phyloP scores from a whole-genome alignment of 2,329 filamentous ascomycete genomes.

The Pseudogymnoascus sp. region DNA sequence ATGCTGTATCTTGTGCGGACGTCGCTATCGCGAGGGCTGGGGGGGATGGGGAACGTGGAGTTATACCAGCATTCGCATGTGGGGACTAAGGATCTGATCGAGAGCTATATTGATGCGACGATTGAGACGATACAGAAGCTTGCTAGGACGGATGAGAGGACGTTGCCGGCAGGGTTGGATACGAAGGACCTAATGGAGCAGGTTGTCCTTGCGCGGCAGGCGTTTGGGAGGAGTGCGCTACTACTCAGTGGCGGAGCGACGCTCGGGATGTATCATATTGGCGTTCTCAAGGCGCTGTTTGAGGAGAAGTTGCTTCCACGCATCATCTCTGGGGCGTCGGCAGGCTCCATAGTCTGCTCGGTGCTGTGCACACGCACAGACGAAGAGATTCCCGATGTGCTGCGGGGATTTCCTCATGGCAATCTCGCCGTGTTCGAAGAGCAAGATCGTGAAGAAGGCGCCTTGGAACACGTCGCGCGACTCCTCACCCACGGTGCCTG shows the following conservation, averaged over 20 bases:
- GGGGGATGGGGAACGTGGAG: conserved; percentile 74
- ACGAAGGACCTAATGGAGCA: conserved; percentile 47
- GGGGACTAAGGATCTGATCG: conserved; percentile 81
- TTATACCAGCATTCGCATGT: conserved; percentile 79
- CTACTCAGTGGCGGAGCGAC: conserved; percentile 62
- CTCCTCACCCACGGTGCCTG: conserved; percentile 76
- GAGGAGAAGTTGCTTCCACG: conserved; percentile 55
- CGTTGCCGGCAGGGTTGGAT: conserved; percentile 46
- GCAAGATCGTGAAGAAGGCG: conserved; percentile 49
- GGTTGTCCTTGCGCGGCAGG: conserved; percentile 52
- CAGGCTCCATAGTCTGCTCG: conserved; percentile 61
- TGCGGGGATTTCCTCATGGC: conserved; percentile 53
- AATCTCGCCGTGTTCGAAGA: conserved; percentile 58
- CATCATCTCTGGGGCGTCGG: conserved; percentile 62
- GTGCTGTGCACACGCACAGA: conserved; percentile 58
- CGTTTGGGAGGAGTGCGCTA: conserved; percentile 59
- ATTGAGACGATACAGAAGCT: conserved; percentile 66
- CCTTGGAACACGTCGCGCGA: conserved; percentile 62
- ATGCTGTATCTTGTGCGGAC: conserved; percentile 81
- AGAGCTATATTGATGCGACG: conserved; percentile 76
- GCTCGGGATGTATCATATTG: conserved; percentile 66
- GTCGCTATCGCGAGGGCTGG: conserved; percentile 69
- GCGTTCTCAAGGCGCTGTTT: conserved; percentile 60
- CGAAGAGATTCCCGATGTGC: conserved; percentile 50
- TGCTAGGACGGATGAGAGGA: conserved; percentile 36